A percentile compares a stretch with the other conserved stretches of the same genome.
These are phyloP conservation scores for Fomitopsis betulina DNA, from an alignment of 1,284 basidiomycete genomes.

Conservation along the genomic window DNA sequence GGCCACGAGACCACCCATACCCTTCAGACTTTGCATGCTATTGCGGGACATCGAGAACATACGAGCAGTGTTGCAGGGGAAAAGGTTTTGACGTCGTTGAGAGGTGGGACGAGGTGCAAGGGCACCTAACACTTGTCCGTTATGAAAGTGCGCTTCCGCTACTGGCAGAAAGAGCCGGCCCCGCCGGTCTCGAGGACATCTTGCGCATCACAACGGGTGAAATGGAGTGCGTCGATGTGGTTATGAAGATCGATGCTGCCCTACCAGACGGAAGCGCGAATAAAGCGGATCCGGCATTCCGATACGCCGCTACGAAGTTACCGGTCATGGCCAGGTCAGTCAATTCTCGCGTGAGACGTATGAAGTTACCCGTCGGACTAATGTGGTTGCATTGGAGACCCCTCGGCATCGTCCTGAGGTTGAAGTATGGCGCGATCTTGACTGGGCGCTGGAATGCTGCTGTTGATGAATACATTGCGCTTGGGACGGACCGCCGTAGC, in stretches of 20 bases:
- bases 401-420: no score
- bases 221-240: background rate
- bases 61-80: slow-evolving; percentile 8
- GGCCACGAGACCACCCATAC: slow-evolving; percentile 2
- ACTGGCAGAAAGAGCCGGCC: no score
- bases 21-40: slow-evolving; percentile 9
- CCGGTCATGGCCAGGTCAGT: no score
- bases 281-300: background rate
- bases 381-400: no score
- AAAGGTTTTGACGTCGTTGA: slow-evolving; percentile 1
- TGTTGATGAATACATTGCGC: slow-evolving; percentile 11
- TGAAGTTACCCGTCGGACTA: no score
- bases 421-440: background rate
- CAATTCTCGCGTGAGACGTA: no score
- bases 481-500: background rate
- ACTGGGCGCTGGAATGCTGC: slow-evolving; percentile 7
- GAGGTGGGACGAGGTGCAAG: slow-evolving; percentile 5
- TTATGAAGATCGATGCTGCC: background rate
- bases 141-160: background rate
- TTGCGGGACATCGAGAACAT: slow-evolving; percentile 8
- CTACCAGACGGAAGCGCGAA: background rate
- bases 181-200: no score
- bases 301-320: background rate
- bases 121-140: background rate
- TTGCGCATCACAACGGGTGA: no score